phyloP scores from a whole-genome alignment of 2,329 filamentous ascomycete species.

The Talaromyces sp. region DNA sequence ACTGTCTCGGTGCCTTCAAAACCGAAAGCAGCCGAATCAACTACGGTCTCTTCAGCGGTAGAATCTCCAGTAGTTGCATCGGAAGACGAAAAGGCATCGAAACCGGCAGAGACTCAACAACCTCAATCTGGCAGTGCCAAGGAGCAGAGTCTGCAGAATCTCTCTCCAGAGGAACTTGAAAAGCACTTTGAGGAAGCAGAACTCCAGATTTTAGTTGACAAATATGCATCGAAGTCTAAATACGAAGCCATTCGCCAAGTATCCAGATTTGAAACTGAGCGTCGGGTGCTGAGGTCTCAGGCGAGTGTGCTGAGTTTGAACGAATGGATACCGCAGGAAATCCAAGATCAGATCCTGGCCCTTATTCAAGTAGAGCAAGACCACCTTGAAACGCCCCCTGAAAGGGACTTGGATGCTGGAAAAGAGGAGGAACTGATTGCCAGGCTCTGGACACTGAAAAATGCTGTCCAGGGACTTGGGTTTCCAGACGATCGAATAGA shows the following conservation, averaged over 20 bases:
- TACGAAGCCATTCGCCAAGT: conserved; percentile 76
- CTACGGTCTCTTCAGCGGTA: conserved; percentile 27
- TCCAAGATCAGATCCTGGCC: conserved; percentile 73
- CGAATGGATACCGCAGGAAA: conserved; percentile 77
- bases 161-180: conserved; percentile 87
- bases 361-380: conserved; percentile 48
- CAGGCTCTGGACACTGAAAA: conserved; percentile 79
- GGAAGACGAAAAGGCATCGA: conserved; percentile 27
- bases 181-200: conserved; percentile 85
- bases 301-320: conserved; percentile 68
- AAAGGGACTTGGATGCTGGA: conserved; percentile 24
- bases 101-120: conserved; percentile 19
- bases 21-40: conserved; percentile 53
- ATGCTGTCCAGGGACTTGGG: conserved; percentile 65
- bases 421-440: conserved; percentile 74
- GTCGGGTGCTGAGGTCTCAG: conserved; percentile 74
- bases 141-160: conserved; percentile 45
- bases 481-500: conserved; percentile 65
- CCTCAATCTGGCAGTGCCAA: conserved; percentile 21
- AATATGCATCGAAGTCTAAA: conserved; percentile 72
- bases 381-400: conserved; percentile 34
- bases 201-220: conserved; percentile 82
- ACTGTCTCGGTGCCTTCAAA: conserved; percentile 91
- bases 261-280: conserved; percentile 77
- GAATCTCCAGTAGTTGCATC: conserved; percentile 29